A percentile compares a stretch with the other conserved stretches of the same genome.
Evolutionary conservation across 2,329 filamentous ascomycete genomes (phyloP).

Genomic region (Arthrinium phaeospermum): DNA sequence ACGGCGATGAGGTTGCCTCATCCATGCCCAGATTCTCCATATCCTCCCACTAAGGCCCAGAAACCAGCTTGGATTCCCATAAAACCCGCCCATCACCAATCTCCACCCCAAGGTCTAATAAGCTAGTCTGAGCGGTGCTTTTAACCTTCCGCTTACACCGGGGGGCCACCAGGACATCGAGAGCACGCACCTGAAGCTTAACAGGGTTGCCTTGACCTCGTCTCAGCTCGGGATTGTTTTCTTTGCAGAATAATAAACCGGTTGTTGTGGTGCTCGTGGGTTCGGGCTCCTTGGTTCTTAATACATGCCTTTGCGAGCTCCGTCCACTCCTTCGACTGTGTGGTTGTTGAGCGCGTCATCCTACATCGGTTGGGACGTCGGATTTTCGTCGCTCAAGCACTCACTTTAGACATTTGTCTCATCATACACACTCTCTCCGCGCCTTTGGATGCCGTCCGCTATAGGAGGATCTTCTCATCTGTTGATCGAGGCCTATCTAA

Average conservation of each 20-base stretch:
- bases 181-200: slow-evolving; percentile 18
- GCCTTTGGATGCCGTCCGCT: slow-evolving; percentile 5
- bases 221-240: slow-evolving; percentile 25
- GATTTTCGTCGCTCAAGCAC: neutral
- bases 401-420: slow-evolving; percentile 18
- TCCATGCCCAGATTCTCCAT: slow-evolving; percentile 3
- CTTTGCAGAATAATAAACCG: slow-evolving; percentile 22
- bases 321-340: slow-evolving; percentile 1
- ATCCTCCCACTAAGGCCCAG: slow-evolving; percentile 5
- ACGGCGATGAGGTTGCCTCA: slow-evolving; percentile 14
- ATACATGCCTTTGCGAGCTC: slow-evolving; percentile 22
- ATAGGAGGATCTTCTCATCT: neutral
- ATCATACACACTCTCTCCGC: neutral
- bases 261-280: slow-evolving; percentile 25
- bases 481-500: neutral
- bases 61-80: slow-evolving; percentile 15
- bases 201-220: slow-evolving; percentile 35
- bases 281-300: slow-evolving; percentile 6
- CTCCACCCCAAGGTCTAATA: slow-evolving; percentile 19
- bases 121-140: slow-evolving; percentile 19
- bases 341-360: slow-evolving; percentile 18
- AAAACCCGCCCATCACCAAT: slow-evolving; percentile 11
- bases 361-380: neutral
- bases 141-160: slow-evolving; percentile 19
- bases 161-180: neutral